phyloP scores from a whole-genome alignment of 768 basidiomycete genomes.

The Hericium erinaceus region DNA sequence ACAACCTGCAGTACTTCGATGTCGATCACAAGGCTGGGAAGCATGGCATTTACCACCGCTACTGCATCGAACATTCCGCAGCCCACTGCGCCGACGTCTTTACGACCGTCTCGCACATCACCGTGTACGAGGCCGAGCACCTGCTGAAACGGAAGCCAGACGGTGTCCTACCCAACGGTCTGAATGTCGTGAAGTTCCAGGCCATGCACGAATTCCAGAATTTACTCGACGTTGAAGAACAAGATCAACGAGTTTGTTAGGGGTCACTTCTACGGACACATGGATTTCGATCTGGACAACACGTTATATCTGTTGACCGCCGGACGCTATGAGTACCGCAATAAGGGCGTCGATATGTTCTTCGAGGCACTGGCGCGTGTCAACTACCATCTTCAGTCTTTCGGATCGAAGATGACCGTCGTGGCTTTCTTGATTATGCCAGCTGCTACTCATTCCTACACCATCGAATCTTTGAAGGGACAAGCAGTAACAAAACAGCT shows the following conservation, averaged over 20 bases:
- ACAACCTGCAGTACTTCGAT: slow-evolving; percentile 98
- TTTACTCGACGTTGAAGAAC: slow-evolving; percentile 86
- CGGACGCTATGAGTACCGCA: slow-evolving; percentile 97
- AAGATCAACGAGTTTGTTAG: slow-evolving; percentile 98
- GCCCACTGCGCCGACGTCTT: slow-evolving; percentile 97
- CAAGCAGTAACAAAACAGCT: slow-evolving; percentile 98
- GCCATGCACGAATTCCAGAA: slow-evolving; percentile 99
- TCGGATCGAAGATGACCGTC: slow-evolving; percentile 70
- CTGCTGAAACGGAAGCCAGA: slow-evolving; percentile 96
- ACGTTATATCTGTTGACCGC: slow-evolving; percentile 96
- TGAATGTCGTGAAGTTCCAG: slow-evolving; percentile 98
- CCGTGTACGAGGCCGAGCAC: slow-evolving; percentile 95
- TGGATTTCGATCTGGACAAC: slow-evolving; percentile 92
- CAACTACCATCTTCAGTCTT: slow-evolving; percentile 52
- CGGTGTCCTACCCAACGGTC: slow-evolving; percentile 92
- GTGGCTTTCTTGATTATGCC: slow-evolving; percentile 99
- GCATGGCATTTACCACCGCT: slow-evolving; percentile 95
- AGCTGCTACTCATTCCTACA: slow-evolving; percentile 91
- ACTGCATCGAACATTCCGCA: slow-evolving; percentile 94
- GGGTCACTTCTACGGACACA: slow-evolving; percentile 97
- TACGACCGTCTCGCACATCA: slow-evolving; percentile 97
- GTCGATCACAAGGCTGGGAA: slow-evolving; percentile 99
- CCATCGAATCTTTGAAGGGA: slow-evolving; percentile 92
- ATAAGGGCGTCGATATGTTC: slow-evolving; percentile 99
- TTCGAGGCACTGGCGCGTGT: slow-evolving; percentile 91